Conservation (phyloP, 768 basidiomycete genomes). For the Neoboletus subvelutipes region DNA sequence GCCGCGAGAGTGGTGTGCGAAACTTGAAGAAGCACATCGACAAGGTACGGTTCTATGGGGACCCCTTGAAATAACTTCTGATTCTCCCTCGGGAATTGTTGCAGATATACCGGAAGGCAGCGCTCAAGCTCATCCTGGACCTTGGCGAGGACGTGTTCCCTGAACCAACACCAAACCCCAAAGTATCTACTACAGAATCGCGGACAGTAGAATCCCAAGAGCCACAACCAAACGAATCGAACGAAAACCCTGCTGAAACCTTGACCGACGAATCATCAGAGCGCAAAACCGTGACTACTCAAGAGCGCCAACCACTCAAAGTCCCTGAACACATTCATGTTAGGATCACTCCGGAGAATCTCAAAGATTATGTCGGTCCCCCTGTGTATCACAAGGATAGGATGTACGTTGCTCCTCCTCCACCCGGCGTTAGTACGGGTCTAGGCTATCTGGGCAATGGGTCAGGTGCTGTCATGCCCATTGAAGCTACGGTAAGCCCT, state of each 20-base stretch:
- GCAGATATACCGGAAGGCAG: slow-evolving; percentile 96
- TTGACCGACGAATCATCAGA: slow-evolving; percentile 31
- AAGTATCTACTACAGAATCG: slow-evolving; percentile 16
- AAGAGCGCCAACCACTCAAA: slow-evolving; percentile 72
- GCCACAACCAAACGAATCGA: slow-evolving; percentile 41
- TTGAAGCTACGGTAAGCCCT: slow-evolving; percentile 82
- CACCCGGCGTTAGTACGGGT: slow-evolving; percentile 92
- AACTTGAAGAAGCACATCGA: slow-evolving; percentile 99
- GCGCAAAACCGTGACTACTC: slow-evolving; percentile 66
- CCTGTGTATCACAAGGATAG: slow-evolving; percentile 94
- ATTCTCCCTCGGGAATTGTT: not conserved
- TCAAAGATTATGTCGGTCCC: slow-evolving; percentile 97
- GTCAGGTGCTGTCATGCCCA: slow-evolving; percentile 94
- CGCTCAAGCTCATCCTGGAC: slow-evolving; percentile 86
- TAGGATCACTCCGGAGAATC: slow-evolving; percentile 77
- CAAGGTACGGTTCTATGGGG: slow-evolving; percentile 60
- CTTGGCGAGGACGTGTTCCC: slow-evolving; percentile 85
- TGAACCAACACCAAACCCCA: slow-evolving; percentile 49
- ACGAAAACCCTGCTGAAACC: slow-evolving; percentile 14
- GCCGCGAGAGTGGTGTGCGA: slow-evolving; percentile 94
- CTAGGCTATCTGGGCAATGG: slow-evolving; percentile 96
- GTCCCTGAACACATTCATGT: slow-evolving; percentile 81
- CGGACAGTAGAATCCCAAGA: slow-evolving; percentile 54
- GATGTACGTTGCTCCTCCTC: slow-evolving; percentile 77
- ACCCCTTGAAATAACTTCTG: not conserved